A percentile compares a stretch with the other conserved stretches of the same genome.
Conservation (phyloP, 169 alveolate species). For the Babesia sp. region DNA sequence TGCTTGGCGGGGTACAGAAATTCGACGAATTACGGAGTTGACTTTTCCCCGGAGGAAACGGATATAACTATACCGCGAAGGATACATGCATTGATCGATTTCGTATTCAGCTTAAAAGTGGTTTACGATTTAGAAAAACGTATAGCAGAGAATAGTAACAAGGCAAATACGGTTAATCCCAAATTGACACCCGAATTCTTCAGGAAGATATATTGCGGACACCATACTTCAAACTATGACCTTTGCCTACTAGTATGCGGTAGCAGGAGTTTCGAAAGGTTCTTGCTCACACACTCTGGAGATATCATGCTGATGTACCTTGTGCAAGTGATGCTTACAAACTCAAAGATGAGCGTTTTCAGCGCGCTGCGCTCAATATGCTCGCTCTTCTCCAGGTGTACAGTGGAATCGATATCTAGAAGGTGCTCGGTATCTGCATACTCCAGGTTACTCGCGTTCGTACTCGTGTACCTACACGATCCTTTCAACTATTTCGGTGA, state of each 20-base stretch:
- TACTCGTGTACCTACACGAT: constrained; percentile 58
- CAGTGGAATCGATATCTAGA: neutral
- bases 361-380: constrained; percentile 30
- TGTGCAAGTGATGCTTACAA: constrained; percentile 11
- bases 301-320: constrained; percentile 39
- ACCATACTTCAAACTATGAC: constrained; percentile 8
- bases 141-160: constrained; percentile 6
- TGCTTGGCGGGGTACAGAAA: constrained; percentile 10
- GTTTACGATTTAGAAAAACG: constrained; percentile 40
- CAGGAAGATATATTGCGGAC: constrained; percentile 34
- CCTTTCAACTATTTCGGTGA: constrained; percentile 61
- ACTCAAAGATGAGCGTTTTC: constrained; percentile 37
- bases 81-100: constrained; percentile 16
- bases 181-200: constrained; percentile 7
- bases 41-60: neutral
- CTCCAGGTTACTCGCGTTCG: constrained; percentile 12
- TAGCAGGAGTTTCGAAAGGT: constrained; percentile 29
- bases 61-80: neutral
- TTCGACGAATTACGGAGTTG: constrained; percentile 3
- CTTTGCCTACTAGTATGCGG: constrained; percentile 14
- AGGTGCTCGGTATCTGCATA: neutral
- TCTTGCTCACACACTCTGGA: constrained; percentile 4
- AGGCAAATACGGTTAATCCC: neutral
- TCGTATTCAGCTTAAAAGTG: constrained; percentile 39
- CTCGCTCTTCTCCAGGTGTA: constrained; percentile 14